Base-by-base conservation (phyloP, 2,329 filamentous ascomycete genomes). In the Fusarium nanum region DNA sequence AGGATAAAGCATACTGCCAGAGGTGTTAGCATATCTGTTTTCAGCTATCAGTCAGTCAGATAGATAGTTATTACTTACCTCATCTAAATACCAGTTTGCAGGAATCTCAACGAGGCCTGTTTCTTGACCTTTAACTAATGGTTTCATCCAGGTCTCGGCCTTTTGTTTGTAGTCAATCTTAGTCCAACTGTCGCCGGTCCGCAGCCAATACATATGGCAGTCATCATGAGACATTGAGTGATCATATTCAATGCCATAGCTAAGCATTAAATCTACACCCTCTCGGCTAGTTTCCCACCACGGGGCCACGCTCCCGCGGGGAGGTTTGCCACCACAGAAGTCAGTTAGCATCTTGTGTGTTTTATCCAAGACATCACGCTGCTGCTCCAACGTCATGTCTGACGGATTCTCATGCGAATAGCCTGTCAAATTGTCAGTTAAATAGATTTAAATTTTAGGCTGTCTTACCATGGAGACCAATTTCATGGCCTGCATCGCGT, bases 371-470 rank as follows among this genome's bases (percentile, higher is more conserved):
- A 94, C 89, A 60, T 92, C 91, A n/a, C 86, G 86, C 77, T 94
- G 92, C 80, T 94, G 92, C 75, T 93, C 91, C 3, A 92, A 77
- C 0, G 85, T 91, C 91, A 93, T 92, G 59, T 89, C 87, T 1
- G 83, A 84, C 0, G 91, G 91, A 72, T 93, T 93, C 76, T 93
- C 91, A 73, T 93, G 91, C 0, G 86, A 89, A 79, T 93, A 93
- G 7, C 90, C 62, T 64, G 2, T 7, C 7, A 5, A 18, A 34
- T 10, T 34, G 3, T 34, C 0, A 34, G 2, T 45, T 13, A 28
- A 9, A 2, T 9, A 8, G 2, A 12, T 16, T 10, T 2, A 12
- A 4, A 18, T 4, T 1, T 1, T 2, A 1, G 3, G 4, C 6
- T 7, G 7, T 9, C 59, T 23, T 25, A 64, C 32, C 92, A 68